phyloP scores from a whole-genome alignment of 371 early-diverging fungal genomes.

The Coemansia sp. region DNA sequence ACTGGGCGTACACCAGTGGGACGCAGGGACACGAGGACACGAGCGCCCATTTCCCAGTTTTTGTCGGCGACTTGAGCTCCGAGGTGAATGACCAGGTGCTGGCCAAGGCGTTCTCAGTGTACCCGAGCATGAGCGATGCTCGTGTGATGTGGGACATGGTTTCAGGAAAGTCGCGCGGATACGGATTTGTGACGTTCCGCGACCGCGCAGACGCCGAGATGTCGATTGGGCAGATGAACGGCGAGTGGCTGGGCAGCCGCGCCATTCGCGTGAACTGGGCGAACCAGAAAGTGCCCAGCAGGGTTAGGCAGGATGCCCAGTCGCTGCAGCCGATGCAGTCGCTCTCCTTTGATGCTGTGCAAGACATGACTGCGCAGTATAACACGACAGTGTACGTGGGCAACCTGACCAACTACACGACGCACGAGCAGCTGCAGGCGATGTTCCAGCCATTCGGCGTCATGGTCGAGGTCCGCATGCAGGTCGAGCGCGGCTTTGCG shows the following conservation, averaged over 20 bases:
- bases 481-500: constrained; percentile 87
- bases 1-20: constrained; percentile 74
- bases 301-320: constrained; percentile 19
- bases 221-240: constrained; percentile 80
- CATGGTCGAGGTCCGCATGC: constrained; percentile 75
- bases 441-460: constrained; percentile 76
- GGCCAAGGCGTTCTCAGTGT: constrained; percentile 68
- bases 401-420: constrained; percentile 74
- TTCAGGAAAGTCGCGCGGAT: constrained; percentile 80
- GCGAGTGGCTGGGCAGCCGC: constrained; percentile 70
- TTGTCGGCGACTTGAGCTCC: constrained; percentile 79
- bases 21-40: constrained; percentile 50
- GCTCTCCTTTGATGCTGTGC: constrained; percentile 67
- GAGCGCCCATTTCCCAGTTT: constrained; percentile 72
- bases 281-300: constrained; percentile 64
- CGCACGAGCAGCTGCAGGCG: constrained; percentile 71
- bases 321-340: constrained; percentile 26
- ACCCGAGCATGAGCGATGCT: constrained; percentile 75
- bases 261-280: constrained; percentile 86
- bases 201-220: constrained; percentile 74
- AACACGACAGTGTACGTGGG: constrained; percentile 89
- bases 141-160: constrained; percentile 81
- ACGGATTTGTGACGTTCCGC: constrained; percentile 80
- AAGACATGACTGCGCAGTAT: constrained; percentile 70
- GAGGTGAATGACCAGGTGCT: constrained; percentile 75